Evolutionary conservation across 2,329 filamentous ascomycete genomes (phyloP).

Genomic region (Verticillium klebahnii): DNA sequence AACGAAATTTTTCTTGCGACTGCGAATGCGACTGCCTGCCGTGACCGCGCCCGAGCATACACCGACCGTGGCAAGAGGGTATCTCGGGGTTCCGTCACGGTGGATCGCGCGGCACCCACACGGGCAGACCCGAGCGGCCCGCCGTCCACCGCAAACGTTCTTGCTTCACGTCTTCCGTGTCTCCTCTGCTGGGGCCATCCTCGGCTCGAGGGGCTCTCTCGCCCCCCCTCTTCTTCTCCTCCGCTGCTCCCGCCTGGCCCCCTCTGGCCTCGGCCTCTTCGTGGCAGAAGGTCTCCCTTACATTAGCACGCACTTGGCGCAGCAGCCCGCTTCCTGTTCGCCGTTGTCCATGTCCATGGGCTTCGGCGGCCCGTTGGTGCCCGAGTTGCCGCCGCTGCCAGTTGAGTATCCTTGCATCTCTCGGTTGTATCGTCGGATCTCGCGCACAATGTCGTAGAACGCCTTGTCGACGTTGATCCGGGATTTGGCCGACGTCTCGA

Average conservation of each 20-base stretch:
- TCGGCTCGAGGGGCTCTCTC: background rate
- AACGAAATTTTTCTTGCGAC: conserved; percentile 17
- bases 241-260: background rate
- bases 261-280: background rate
- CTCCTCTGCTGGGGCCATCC: conserved; percentile 1
- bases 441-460: conserved; percentile 96
- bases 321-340: conserved; percentile 70
- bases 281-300: conserved; percentile 35
- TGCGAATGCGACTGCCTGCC: background rate
- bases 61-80: conserved; percentile 2
- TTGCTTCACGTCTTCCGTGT: background rate
- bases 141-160: conserved; percentile 2
- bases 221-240: background rate
- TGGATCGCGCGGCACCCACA: background rate
- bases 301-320: conserved; percentile 84
- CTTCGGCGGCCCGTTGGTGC: conserved; percentile 56
- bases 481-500: conserved; percentile 97
- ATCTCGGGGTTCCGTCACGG: background rate
- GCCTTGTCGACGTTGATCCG: conserved; percentile 97
- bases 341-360: conserved; percentile 77
- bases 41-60: conserved; percentile 1
- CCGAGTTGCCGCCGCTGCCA: conserved; percentile 60
- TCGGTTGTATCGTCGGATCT: conserved; percentile 97
- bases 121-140: background rate
- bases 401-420: conserved; percentile 88